Base-by-base conservation (phyloP, 352 stramenopile species). In the Hyaloperonospora brassicae region DNA sequence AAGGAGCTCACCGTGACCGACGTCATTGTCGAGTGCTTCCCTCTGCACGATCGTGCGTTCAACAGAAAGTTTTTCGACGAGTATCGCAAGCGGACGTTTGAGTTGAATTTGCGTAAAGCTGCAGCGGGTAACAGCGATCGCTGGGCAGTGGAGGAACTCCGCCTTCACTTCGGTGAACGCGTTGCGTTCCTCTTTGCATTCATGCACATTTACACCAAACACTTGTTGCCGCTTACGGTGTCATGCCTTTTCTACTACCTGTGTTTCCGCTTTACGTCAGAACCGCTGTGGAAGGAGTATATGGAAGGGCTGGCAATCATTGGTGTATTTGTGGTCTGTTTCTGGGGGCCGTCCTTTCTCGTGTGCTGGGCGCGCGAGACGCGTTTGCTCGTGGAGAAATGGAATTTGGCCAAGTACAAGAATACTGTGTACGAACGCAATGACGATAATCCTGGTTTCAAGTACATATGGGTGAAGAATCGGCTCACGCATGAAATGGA, bases 131-230 rank as follows among this genome's bases (percentile, higher is more conserved):
- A 94, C 52, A 84, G 71, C 46, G 76, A 94, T 63, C 81, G 84
- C 1, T 94, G 84, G 84, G 84, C 79, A 0, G 83, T 94, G 5
- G 84, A 94, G 38, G 84, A 94, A 49, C 63, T 94, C 5, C 84
- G 84, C 22, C 67, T 94, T 21, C 84, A 94, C 55, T 94, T 94
- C 61, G 84, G 84, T 21, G 82, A 93, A 62, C 84, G 82, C 12
- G 84, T 94, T n/a, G 84, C 84, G 24, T 94, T 94, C 55, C 60
- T 93, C 6, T 94, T 94, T 55, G 84, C 84, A 1, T 94, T 93
- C 49, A 94, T 94, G 82, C 80, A 93, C 58, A 91, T 93, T 58
- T 94, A 94, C 70, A 92, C 76, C 35, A 94, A 94, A 67, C 79
- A 88, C 48, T 49, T 94, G 43, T 25, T 89, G 59, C 84, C 84